Evolutionary conservation across 2,329 filamentous ascomycete species (phyloP), one percentile per base, ranked within the genome.

Genomic region (Trichoderma asperellum): DNA sequence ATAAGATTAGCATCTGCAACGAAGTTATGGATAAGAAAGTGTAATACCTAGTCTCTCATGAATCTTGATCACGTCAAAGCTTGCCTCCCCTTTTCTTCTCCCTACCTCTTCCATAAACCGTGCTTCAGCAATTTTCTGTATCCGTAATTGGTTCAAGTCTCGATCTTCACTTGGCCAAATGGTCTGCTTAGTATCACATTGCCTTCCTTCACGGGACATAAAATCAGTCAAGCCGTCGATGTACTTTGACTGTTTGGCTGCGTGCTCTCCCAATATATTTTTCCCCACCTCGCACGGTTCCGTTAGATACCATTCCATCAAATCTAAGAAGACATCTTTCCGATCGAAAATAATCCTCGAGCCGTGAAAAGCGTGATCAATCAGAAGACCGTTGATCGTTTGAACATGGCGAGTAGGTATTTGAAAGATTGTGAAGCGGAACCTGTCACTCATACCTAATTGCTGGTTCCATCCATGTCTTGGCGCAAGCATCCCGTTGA

Each of bases 311-410:
- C 60, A 63, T 18, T 52, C 43, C 1, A 63, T 10, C 7, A 63
- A 52, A 16, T 59, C 55, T 14, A 67, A 5, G 7, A 67, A 67
- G 4, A 16, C 32, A 18, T 67, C 55, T 47, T 52, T 57, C 12
- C 32, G 37, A 8, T 58, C 34, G 11, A 58, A 67, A 12, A 69
- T 57, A 8, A 69, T 58, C 49, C 16, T 64, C 16, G 58, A 64
- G 27, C 67, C 63, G 37, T 67, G 55, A 11, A 67, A 67, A 2
- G 63, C 63, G 24, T 59, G 63, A 35, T 67, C 40, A 24, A 67
- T 32, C 18, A 67, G 27, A 12, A 67, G 63, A 6, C 63, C n/a
- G 7, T 59, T 67, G 29, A 67, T 59, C 5, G 12, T 67, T n/a
- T 29, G 63, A 7, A 59, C 32, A 32, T 63, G 43, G 47, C 32